These are phyloP conservation scores for Acacia concinna DNA, from an alignment of 331 rosid genomes.

Conservation along the genomic window DNA sequence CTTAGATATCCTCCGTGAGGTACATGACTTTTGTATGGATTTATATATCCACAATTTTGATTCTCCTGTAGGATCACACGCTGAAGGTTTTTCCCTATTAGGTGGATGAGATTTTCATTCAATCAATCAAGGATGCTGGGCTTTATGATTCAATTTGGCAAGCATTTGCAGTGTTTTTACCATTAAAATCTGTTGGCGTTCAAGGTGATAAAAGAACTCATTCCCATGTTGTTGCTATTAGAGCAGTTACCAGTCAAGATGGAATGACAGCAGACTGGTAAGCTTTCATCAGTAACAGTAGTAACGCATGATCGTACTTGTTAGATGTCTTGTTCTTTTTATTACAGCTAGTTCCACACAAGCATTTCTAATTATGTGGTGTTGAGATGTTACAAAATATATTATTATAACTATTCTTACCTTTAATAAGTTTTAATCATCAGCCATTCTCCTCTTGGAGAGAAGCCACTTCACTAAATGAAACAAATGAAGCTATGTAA, in stretches of 20 bases:
- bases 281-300: slow-evolving; percentile 32
- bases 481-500: too few relatives aligned
- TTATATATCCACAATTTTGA: background rate
- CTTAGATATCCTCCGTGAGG: slow-evolving; percentile 86
- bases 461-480: too few relatives aligned
- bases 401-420: too few relatives aligned
- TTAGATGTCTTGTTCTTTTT: background rate
- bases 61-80: background rate
- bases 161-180: slow-evolving; percentile 96
- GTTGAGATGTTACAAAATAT: background rate
- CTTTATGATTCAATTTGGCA: slow-evolving; percentile 94
- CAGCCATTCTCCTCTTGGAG: too few relatives aligned
- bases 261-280: slow-evolving; percentile 99
- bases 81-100: slow-evolving; percentile 33
- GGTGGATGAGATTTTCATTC: slow-evolving; percentile 97
- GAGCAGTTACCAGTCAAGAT: slow-evolving; percentile 99
- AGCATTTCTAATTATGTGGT: background rate
- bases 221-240: slow-evolving; percentile 89
- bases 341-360: background rate
- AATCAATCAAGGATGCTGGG: slow-evolving; percentile 92
- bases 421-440: too few relatives aligned
- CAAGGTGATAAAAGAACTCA: slow-evolving; percentile 99
- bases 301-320: background rate
- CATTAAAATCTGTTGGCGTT: slow-evolving; percentile 90
- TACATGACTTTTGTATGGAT: slow-evolving; percentile 16